A percentile compares a stretch with the other conserved stretches of the same genome.
phyloP scores from a whole-genome alignment of 129 eudicot genomes.

The Flaveria brownii region DNA sequence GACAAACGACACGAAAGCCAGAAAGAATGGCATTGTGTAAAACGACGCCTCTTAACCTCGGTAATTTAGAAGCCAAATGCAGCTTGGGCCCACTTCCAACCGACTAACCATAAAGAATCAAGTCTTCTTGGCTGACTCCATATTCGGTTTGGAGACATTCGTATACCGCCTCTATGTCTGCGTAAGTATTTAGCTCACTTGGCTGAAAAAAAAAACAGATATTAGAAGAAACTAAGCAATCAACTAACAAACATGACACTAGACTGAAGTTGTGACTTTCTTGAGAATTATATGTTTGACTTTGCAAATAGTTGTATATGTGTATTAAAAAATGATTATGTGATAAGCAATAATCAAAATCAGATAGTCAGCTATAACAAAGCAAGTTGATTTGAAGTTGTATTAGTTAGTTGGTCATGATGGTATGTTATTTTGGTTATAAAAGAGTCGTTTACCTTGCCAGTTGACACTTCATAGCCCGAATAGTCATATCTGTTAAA shows the following conservation, averaged over 20 bases:
- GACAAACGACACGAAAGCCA: slow-evolving; percentile 93
- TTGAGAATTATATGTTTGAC: neutral
- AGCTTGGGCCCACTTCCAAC: neutral
- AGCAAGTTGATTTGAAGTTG: too few species aligned
- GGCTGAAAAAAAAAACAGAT: slow-evolving; percentile 53
- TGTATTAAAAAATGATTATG: neutral
- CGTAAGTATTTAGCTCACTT: slow-evolving; percentile 83
- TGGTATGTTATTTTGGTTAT: neutral
- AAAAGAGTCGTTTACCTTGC: slow-evolving; percentile 53
- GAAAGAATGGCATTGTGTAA: slow-evolving; percentile 94
- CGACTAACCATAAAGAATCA: slow-evolving; percentile 60
- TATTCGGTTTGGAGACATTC: slow-evolving; percentile 86
- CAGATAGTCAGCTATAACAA: too few species aligned
- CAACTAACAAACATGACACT: slow-evolving; percentile 1
- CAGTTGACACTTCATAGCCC: slow-evolving; percentile 89
- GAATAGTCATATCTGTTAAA: slow-evolving; percentile 81
- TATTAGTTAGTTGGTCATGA: neutral
- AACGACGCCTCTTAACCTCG: slow-evolving; percentile 88
- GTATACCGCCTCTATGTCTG: slow-evolving; percentile 92
- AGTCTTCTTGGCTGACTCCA: slow-evolving; percentile 86
- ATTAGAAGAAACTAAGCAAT: neutral
- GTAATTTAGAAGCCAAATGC: slow-evolving; percentile 76
- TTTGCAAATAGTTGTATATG: neutral
- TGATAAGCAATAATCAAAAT: neutral
- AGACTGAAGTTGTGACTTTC: neutral